These are phyloP conservation scores for Hippophae rhamnoides DNA, from an alignment of 306 rosid species.

Conservation along the genomic window DNA sequence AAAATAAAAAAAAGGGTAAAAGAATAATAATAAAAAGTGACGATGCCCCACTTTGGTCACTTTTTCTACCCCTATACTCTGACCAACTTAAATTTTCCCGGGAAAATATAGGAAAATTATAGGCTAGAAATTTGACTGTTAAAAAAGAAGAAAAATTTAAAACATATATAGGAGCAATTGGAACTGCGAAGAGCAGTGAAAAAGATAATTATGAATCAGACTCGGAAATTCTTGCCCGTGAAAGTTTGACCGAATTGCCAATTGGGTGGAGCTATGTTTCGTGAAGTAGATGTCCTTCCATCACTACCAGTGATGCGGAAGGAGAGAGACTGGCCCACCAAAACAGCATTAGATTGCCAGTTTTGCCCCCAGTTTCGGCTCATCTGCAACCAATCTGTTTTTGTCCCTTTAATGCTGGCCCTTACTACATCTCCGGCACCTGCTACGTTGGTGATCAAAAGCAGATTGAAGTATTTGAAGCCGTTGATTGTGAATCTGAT, in stretches of 20 bases:
- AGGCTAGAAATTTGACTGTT: constrained; percentile 25
- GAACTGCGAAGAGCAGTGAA: too few relatives aligned
- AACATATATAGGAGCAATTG: too few relatives aligned
- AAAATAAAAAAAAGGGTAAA: too few relatives aligned
- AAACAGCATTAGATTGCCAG: constrained; percentile 77
- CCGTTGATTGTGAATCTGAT: constrained; percentile 87
- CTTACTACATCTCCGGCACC: constrained; percentile 92
- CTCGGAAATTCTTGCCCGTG: constrained; percentile 81
- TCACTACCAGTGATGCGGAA: constrained; percentile 86
- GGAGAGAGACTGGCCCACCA: constrained; percentile 81
- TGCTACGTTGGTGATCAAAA: constrained; percentile 76
- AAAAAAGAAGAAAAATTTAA: background rate
- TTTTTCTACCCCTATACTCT: background rate
- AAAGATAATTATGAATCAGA: constrained; percentile 19
- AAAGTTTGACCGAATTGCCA: constrained; percentile 96
- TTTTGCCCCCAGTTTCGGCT: constrained; percentile 99
- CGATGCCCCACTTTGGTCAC: constrained; percentile 11
- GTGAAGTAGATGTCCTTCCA: constrained; percentile 63
- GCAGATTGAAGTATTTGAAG: constrained; percentile 85
- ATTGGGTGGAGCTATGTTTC: constrained; percentile 73
- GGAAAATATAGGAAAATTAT: constrained; percentile 48
- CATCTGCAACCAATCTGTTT: constrained; percentile 67
- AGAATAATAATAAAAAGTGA: background rate
- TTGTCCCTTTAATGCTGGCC: constrained; percentile 66
- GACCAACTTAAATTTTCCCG: constrained; percentile 40